phyloP scores from a whole-genome alignment of 805 yeast species.

The Candida broadrunensis region DNA sequence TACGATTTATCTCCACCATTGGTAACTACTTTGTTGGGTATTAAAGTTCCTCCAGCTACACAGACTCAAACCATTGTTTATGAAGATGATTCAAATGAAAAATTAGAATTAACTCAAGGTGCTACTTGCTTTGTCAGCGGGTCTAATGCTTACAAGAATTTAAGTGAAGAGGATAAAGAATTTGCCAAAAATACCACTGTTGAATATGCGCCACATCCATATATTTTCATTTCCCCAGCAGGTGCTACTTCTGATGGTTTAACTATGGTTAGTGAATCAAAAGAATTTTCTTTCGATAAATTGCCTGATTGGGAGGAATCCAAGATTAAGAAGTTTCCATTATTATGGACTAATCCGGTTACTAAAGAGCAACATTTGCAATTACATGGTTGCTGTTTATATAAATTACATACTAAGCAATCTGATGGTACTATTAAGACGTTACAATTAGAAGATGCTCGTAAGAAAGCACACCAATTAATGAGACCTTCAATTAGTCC shows the following conservation, averaged over 20 bases:
- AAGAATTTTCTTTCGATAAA: conserved; percentile 62
- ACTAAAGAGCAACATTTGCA: conserved; percentile 82
- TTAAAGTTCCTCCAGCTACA: conserved; percentile 70
- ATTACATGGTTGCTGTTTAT: conserved; percentile 85
- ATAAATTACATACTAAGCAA: conserved; percentile 51
- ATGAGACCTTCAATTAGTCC: conserved; percentile 89
- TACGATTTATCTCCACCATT: conserved; percentile 85
- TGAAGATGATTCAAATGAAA: conserved; percentile 55
- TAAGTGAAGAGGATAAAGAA: conserved; percentile 68
- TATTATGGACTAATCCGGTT: conserved; percentile 91
- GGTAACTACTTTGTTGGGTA: conserved; percentile 80
- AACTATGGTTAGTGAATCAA: conserved; percentile 78
- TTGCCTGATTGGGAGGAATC: conserved; percentile 82
- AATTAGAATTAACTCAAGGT: conserved; percentile 69
- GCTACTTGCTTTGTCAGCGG: conserved; percentile 90
- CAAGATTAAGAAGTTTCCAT: conserved; percentile 73
- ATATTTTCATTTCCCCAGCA: conserved; percentile 77
- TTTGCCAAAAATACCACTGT: conserved; percentile 76
- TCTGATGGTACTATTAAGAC: conserved; percentile 48
- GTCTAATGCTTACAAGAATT: conserved; percentile 66
- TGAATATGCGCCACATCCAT: conserved; percentile 90
- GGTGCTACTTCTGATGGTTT: conserved; percentile 83
- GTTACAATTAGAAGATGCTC: conserved; percentile 67
- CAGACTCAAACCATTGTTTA: conserved; percentile 64
- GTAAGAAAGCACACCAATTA: conserved; percentile 64